These are phyloP conservation scores for Tulasnella sp. DNA, from an alignment of 768 basidiomycete species.

Conservation along the genomic window DNA sequence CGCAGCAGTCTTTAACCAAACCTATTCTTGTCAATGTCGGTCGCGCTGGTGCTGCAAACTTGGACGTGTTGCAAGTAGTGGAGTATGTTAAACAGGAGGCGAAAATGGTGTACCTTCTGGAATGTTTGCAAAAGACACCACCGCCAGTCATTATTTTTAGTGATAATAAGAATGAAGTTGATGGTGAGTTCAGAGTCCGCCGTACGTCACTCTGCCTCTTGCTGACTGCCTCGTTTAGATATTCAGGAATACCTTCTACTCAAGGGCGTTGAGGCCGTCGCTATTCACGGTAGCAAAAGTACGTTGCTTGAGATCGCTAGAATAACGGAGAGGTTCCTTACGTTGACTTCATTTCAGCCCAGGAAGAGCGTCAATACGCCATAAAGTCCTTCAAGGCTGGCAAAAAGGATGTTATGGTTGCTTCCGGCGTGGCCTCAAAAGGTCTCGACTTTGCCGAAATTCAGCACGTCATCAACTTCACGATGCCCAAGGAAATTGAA, in stretches of 20 bases:
- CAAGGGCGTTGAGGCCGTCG: slow-evolving; percentile 97
- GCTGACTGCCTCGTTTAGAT: slow-evolving; percentile 55
- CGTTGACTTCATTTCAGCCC: slow-evolving; percentile 56
- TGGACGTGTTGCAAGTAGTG: slow-evolving; percentile 88
- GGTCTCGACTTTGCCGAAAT: slow-evolving; percentile 99
- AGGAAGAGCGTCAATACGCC: slow-evolving; percentile 98
- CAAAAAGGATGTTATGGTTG: slow-evolving; percentile 99
- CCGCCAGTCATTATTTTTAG: slow-evolving; percentile 98
- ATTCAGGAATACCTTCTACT: slow-evolving; percentile 97
- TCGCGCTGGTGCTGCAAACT: slow-evolving; percentile 94
- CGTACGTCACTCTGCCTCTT: neutral
- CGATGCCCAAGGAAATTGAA: slow-evolving; percentile 99
- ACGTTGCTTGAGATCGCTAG: slow-evolving; percentile 41
- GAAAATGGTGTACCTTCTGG: slow-evolving; percentile 98
- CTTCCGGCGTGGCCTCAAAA: slow-evolving; percentile 96
- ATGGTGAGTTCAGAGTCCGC: slow-evolving; percentile 68
- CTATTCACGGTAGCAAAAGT: slow-evolving; percentile 98
- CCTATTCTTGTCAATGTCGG: slow-evolving; percentile 97
- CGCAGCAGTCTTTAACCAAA: slow-evolving; percentile 91
- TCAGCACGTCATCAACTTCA: slow-evolving; percentile 98
- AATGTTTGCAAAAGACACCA: slow-evolving; percentile 97
- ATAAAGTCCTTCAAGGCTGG: slow-evolving; percentile 98
- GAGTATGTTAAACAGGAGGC: slow-evolving; percentile 99
- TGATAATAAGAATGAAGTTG: slow-evolving; percentile 99
- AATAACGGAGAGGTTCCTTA: neutral